These are phyloP conservation scores for Fusarium mundagurra DNA, from an alignment of 2,329 filamentous ascomycete species.

Conservation along the genomic window DNA sequence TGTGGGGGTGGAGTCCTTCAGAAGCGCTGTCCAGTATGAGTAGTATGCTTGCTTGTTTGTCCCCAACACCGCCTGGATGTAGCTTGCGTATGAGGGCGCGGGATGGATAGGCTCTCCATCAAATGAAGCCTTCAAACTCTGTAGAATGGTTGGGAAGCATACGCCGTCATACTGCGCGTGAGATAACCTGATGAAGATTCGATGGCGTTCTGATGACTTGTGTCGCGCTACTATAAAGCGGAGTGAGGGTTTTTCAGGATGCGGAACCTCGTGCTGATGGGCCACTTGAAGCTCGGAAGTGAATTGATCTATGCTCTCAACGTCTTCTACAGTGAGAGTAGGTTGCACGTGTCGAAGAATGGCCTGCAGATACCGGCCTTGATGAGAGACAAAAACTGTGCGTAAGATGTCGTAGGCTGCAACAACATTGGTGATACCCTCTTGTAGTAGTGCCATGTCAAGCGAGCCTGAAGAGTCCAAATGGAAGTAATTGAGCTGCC, in stretches of 20 bases:
- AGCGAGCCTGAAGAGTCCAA: conserved; percentile 7
- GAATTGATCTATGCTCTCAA: conserved; percentile 13
- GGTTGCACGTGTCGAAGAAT: conserved; percentile 21
- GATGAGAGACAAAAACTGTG: conserved; percentile 24
- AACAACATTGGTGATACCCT: conserved; percentile 26
- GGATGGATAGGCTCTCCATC: conserved; percentile 7
- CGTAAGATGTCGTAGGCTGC: conserved; percentile 26
- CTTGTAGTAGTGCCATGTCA: conserved; percentile 5
- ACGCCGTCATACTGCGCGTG: conserved; percentile 30
- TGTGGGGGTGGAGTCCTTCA: conserved; percentile 13
- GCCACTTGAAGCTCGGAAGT: background rate
- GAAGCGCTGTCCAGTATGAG: conserved; percentile 17
- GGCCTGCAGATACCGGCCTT: conserved; percentile 19
- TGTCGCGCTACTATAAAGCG: conserved; percentile 14
- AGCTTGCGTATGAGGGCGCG: conserved; percentile 3
- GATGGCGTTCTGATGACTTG: conserved; percentile 6
- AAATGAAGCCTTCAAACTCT: background rate
- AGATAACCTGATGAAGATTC: conserved; percentile 25
- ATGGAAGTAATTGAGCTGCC: conserved; percentile 33
- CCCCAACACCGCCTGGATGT: conserved; percentile 2
- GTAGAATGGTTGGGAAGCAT: conserved; percentile 26
- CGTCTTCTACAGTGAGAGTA: conserved; percentile 2
- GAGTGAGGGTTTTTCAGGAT: background rate
- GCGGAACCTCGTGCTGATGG: background rate
- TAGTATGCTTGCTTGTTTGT: background rate